A percentile compares a stretch with the other conserved stretches of the same genome.
Evolutionary conservation across 805 yeast species (phyloP).

Genomic region (Hanseniaspora clermontiae): DNA sequence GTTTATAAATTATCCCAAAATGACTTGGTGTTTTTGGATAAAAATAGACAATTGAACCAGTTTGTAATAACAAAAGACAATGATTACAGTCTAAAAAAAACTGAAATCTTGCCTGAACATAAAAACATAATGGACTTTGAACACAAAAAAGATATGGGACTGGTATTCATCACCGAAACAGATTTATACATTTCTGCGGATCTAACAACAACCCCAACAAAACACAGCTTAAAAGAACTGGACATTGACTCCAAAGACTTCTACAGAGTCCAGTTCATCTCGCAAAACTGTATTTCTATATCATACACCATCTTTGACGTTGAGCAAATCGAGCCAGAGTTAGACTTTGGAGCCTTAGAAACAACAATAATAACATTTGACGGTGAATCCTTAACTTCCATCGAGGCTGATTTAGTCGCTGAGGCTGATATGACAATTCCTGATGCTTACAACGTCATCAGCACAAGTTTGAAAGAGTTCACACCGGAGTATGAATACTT

Average conservation of each 20-base stretch:
- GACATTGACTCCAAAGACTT: not conserved
- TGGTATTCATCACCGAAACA: not conserved
- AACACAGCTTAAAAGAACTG: not conserved
- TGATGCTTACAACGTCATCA: not conserved
- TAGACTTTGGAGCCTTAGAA: constrained; percentile 20
- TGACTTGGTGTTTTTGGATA: not conserved
- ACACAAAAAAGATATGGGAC: not conserved
- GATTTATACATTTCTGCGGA: not conserved
- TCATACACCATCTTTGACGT: not conserved
- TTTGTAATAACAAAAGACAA: not conserved
- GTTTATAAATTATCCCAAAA: not conserved
- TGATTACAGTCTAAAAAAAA: not conserved
- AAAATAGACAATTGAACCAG: not conserved
- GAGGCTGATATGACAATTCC: constrained; percentile 21
- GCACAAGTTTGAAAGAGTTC: constrained; percentile 16
- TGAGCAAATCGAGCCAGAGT: constrained; percentile 25
- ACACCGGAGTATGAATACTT: constrained; percentile 24
- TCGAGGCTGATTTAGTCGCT: constrained; percentile 30
- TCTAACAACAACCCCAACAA: not conserved
- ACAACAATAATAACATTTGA: constrained; percentile 18
- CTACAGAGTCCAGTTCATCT: constrained; percentile 3
- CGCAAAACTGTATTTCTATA: not conserved
- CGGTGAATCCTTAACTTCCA: constrained; percentile 22
- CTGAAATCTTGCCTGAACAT: not conserved
- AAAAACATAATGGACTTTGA: constrained; percentile 3